Conservation (phyloP, 495 filamentous ascomycete genomes). For the Emericellopsis terricola region DNA sequence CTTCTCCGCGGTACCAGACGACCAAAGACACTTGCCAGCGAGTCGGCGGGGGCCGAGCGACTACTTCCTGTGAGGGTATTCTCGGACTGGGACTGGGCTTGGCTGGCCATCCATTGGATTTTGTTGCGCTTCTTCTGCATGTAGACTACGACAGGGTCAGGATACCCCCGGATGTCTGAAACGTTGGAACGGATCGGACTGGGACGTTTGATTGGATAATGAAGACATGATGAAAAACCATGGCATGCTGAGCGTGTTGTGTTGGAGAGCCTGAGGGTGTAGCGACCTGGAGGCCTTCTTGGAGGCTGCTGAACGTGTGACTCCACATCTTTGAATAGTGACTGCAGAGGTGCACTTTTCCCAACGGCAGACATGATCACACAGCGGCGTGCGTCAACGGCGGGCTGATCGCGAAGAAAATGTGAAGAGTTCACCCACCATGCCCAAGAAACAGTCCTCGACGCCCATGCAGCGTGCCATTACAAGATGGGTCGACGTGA, state of each 20-base stretch:
- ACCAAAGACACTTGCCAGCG: constrained; percentile 70
- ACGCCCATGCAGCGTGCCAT: constrained; percentile 15
- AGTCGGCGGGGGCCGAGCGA: constrained; percentile 70
- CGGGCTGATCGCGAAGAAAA: background rate
- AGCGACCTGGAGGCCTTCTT: too few relatives aligned
- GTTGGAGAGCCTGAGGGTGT: too few relatives aligned
- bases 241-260: too few relatives aligned
- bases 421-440: background rate
- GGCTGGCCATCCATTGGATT: background rate
- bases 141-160: constrained; percentile 2
- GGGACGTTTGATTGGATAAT: too few relatives aligned
- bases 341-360: too few relatives aligned
- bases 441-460: constrained; percentile 7
- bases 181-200: constrained; percentile 1
- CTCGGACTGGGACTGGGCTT: background rate
- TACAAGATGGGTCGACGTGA: constrained; percentile 13
- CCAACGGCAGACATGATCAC: background rate
- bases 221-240: too few relatives aligned
- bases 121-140: constrained; percentile 1
- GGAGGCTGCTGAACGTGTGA: too few relatives aligned
- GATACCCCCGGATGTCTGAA: constrained; percentile 2
- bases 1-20: constrained; percentile 85
- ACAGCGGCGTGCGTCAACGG: too few relatives aligned
- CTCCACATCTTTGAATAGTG: too few relatives aligned
- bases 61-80: constrained; percentile 65